Evolutionary conservation across 495 filamentous ascomycete species (phyloP).

Genomic region (Pyrenopolyporus hunteri): DNA sequence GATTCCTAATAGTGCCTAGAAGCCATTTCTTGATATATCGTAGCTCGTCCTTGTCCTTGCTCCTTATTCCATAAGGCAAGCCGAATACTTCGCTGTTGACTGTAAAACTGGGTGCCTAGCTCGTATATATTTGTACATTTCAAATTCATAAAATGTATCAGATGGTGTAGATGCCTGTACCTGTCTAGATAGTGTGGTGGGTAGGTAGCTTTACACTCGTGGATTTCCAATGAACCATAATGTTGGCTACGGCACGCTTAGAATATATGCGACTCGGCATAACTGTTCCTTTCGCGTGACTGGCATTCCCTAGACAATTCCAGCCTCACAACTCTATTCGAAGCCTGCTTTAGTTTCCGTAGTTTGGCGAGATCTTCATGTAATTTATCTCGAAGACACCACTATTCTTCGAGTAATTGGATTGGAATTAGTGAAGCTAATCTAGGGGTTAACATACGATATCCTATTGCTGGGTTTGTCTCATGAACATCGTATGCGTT

Average conservation of each 20-base stretch:
- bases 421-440: not conserved
- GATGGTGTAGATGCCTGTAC: too few species aligned
- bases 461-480: not conserved
- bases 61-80: too few species aligned
- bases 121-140: too few species aligned
- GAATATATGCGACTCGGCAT: not conserved
- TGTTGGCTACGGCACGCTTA: not conserved
- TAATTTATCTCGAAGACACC: not conserved
- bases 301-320: slow-evolving; percentile 13
- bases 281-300: not conserved
- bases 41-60: too few species aligned
- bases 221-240: slow-evolving; percentile 26
- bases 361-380: not conserved
- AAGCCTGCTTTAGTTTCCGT: not conserved
- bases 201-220: not conserved
- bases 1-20: too few species aligned
- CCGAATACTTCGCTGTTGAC: too few species aligned
- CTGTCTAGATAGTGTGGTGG: too few species aligned
- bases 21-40: too few species aligned
- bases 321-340: not conserved
- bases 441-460: not conserved
- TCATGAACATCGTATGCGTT: not conserved
- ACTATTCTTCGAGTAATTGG: not conserved
- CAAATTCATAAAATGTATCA: too few species aligned
- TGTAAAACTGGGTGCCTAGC: too few species aligned